Percentiles rank a stretch among this genome's conserved stretches.
Evolutionary conservation across 768 basidiomycete genomes (phyloP).

Genomic region (Hydnum rufescens): DNA sequence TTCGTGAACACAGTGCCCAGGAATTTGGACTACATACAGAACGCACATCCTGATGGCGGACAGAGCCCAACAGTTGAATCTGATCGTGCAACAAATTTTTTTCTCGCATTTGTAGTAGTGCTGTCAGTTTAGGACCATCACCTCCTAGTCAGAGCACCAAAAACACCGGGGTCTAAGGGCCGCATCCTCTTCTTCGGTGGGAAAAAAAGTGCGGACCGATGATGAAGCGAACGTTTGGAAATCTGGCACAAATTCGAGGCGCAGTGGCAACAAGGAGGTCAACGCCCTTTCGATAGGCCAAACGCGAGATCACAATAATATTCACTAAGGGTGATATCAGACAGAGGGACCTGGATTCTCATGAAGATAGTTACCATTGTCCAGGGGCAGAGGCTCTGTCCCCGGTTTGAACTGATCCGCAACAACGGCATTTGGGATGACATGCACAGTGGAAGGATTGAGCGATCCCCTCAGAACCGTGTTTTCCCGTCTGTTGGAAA

Average conservation of each 20-base stretch:
- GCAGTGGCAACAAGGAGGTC: conserved; percentile 87
- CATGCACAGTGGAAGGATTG: conserved; percentile 53
- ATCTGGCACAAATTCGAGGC: conserved; percentile 68
- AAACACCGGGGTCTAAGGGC: conserved; percentile 3
- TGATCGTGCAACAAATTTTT: conserved; percentile 76
- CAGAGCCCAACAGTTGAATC: conserved; percentile 71
- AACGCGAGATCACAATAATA: conserved; percentile 73
- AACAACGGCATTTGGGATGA: conserved; percentile 84
- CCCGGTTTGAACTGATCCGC: conserved; percentile 69
- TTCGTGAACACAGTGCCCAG: neutral
- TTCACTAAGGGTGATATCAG: conserved; percentile 37
- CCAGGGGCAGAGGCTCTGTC: conserved; percentile 23
- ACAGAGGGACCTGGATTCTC: neutral
- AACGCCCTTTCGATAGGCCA: conserved; percentile 91
- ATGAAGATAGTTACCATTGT: conserved; percentile 28
- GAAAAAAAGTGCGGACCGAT: conserved; percentile 34
- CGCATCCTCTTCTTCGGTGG: neutral
- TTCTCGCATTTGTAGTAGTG: conserved; percentile 90
- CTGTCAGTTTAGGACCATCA: conserved; percentile 86
- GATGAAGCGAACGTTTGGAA: conserved; percentile 75
- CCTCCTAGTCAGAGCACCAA: conserved; percentile 35
- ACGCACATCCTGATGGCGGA: conserved; percentile 66
- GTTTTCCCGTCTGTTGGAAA: conserved; percentile 65
- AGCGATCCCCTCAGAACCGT: conserved; percentile 76
- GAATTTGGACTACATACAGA: conserved; percentile 29